Base-by-base conservation (phyloP, 2,329 filamentous ascomycete species). In the Capronia epimyces region DNA sequence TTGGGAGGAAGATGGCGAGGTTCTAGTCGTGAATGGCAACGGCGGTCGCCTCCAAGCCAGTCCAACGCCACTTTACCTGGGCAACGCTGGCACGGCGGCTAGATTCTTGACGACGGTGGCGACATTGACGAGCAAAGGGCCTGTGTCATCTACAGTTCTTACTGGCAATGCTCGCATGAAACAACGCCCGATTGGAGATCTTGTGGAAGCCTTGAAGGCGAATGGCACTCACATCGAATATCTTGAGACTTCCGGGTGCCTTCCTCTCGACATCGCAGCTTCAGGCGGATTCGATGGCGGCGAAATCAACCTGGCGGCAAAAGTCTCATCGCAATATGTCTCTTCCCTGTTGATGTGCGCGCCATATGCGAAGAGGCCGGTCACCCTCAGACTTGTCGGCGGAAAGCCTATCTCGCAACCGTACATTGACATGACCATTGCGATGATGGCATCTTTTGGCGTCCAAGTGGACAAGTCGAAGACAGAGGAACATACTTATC, bases 81-180 rank as follows among this genome's bases (percentile, higher is more conserved):
- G 94, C 45, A 98, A 98, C 65, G 93, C 93, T 21, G 93, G 93
- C 51, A 98, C 93, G 2, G 93, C 93, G 1, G 95, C 93, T 41
- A 83, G 93, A 58, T 98, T 98, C 72, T 72, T 98, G 57, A 96
- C 93, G 0, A 94, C 89, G 0, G 89, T 97, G 20, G 85, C 89
- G 10, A 86, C 90, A 7, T 80, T 98, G 24, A 93, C 90, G 62
- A 77, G 81, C 29, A 79, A 88, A 1, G 71, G 69, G 27, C 73
- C 74, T 12, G 77, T 81, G 12, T 75, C 78, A 15, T 84, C 83
- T 2, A 95, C 87, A 3, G 72, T 95, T 25, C 75, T 98, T 31
- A 98, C 93, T 0, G 93, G 93, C 39, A 98, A 98, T 69, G 83
- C 87, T 8, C 82, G 93, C 46, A 98, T 98, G 93, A 95, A 97